phyloP scores from a whole-genome alignment of 495 filamentous ascomycete genomes.

The Tuber brumale region DNA sequence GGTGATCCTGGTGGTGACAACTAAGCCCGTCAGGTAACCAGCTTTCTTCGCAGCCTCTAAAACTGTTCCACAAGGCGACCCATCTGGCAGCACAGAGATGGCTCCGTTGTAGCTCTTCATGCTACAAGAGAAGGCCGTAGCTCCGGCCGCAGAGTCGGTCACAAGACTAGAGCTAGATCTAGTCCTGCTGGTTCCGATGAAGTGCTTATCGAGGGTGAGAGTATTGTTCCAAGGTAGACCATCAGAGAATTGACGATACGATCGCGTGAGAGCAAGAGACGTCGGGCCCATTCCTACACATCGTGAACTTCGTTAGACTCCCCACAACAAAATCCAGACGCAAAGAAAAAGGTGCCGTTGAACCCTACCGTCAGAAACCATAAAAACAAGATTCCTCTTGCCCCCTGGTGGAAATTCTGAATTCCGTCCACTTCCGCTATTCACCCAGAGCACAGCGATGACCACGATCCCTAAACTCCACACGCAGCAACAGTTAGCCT shows the following conservation, averaged over 20 bases:
- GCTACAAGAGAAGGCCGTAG: slow-evolving; percentile 90
- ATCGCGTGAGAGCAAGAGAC: slow-evolving; percentile 74
- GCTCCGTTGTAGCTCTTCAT: slow-evolving; percentile 93
- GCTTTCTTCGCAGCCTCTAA: slow-evolving; percentile 87
- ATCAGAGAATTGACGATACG: slow-evolving; percentile 64
- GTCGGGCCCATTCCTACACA: slow-evolving; percentile 76
- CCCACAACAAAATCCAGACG: not conserved
- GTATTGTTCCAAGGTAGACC: slow-evolving; percentile 62
- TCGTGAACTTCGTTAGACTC: not conserved
- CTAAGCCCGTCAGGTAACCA: slow-evolving; percentile 86
- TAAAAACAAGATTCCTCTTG: slow-evolving; percentile 92
- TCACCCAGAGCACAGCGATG: slow-evolving; percentile 29
- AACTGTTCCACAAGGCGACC: slow-evolving; percentile 83
- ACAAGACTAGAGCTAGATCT: slow-evolving; percentile 73
- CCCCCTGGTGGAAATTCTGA: slow-evolving; percentile 52
- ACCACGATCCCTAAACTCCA: slow-evolving; percentile 36
- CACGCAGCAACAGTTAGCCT: slow-evolving; percentile 49
- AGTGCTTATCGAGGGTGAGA: slow-evolving; percentile 72
- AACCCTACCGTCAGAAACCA: slow-evolving; percentile 74
- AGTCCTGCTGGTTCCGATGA: slow-evolving; percentile 84
- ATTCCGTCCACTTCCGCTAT: slow-evolving; percentile 39
- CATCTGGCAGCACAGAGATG: slow-evolving; percentile 79
- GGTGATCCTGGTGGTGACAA: slow-evolving; percentile 91
- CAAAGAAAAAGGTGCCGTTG: not conserved
- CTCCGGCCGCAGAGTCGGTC: slow-evolving; percentile 91